Percentiles rank a stretch among this genome's conserved stretches.
Conservation (phyloP, 1,284 basidiomycete genomes). For the Cryptococcus sp. region DNA sequence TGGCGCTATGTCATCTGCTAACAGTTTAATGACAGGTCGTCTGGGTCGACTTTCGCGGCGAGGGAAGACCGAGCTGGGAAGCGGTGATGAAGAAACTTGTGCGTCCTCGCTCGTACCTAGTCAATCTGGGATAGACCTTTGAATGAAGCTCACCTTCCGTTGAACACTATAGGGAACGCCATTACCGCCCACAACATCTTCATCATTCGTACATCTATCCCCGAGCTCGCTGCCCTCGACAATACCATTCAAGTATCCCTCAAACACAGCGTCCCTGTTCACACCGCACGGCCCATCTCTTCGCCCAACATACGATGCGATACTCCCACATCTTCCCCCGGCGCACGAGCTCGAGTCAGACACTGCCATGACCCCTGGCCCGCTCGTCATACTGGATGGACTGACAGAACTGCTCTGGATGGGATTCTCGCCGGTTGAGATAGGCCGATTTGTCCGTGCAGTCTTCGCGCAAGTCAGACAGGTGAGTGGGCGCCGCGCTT, state of each 20-base stretch:
- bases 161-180: conserved; percentile 25
- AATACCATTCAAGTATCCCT: not conserved
- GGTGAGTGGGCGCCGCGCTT: conserved; percentile 17
- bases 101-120: conserved; percentile 8
- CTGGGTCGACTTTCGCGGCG: conserved; percentile 46
- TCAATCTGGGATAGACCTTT: not conserved
- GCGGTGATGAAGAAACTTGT: conserved; percentile 45
- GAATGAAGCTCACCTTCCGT: conserved; percentile 2
- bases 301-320: conserved; percentile 28
- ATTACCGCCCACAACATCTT: conserved; percentile 19
- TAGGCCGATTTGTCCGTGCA: conserved; percentile 44
- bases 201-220: conserved; percentile 30
- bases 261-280: conserved; percentile 25
- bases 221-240: conserved; percentile 30
- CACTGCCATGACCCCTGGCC: not conserved
- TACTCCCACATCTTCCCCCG: conserved; percentile 5
- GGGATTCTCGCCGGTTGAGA: conserved; percentile 29
- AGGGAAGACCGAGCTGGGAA: conserved; percentile 38
- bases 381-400: conserved; percentile 47
- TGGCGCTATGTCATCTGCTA: not conserved
- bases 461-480: conserved; percentile 17
- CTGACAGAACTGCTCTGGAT: conserved; percentile 38
- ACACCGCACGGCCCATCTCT: conserved; percentile 26
- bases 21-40: conserved; percentile 23
- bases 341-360: no score